Evolutionary conservation across 345 rosid genomes (phyloP).

Genomic region (Garcia nutans): DNA sequence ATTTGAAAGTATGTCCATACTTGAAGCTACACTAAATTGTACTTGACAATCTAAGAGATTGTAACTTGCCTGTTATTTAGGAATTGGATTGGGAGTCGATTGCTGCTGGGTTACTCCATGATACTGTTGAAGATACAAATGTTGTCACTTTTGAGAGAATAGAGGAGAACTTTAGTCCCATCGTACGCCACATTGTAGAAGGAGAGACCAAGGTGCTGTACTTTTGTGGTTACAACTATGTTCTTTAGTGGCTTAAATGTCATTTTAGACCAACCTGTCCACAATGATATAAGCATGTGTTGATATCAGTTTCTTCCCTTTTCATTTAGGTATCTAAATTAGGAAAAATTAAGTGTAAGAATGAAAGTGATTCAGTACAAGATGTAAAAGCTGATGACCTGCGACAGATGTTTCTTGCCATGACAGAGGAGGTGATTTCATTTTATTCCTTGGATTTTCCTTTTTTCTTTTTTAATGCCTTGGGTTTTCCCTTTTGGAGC

Average conservation of each 20-base stretch:
- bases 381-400: conserved; percentile 99
- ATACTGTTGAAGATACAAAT: conserved; percentile 96
- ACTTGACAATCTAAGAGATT: conserved; percentile 25
- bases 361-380: conserved; percentile 67
- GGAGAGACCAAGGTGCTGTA: conserved; percentile 95
- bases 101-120: conserved; percentile 96
- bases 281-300: conserved; percentile 8
- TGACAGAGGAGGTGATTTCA: conserved; percentile 85
- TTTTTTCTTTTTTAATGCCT: not conserved
- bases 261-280: conserved; percentile 4
- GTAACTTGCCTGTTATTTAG: conserved; percentile 37
- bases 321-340: conserved; percentile 77
- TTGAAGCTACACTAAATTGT: conserved; percentile 16
- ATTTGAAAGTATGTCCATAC: conserved; percentile 14
- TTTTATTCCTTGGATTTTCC: not conserved
- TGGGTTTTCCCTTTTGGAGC: conserved; percentile 17
- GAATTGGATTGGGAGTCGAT: conserved; percentile 98
- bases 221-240: conserved; percentile 19
- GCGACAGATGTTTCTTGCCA: conserved; percentile 95
- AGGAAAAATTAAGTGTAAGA: conserved; percentile 86
- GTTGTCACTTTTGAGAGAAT: conserved; percentile 88
- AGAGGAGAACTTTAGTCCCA: conserved; percentile 86
- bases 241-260: conserved; percentile 2
- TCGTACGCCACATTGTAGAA: conserved; percentile 91
- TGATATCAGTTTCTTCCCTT: conserved; percentile 13